phyloP scores from a whole-genome alignment of 2,329 filamentous ascomycete genomes.

The Decorospora gaudefroyi region DNA sequence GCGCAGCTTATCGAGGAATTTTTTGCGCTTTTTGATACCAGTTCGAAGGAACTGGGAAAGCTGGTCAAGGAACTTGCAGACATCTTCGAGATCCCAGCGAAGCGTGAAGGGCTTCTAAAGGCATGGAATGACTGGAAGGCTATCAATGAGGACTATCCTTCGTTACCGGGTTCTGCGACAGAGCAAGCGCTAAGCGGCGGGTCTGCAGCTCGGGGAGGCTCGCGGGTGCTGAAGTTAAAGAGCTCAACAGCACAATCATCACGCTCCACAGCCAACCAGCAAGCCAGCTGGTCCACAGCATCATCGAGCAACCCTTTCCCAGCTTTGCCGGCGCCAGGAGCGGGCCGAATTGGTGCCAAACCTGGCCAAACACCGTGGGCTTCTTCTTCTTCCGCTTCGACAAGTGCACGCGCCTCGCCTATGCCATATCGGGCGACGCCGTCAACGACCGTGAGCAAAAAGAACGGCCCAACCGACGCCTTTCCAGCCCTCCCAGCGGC shows the following conservation, averaged over 20 bases:
- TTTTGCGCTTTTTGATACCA: slow-evolving; percentile 83
- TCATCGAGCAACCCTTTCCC: slow-evolving; percentile 42
- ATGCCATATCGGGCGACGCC: slow-evolving; percentile 42
- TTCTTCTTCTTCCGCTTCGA: slow-evolving; percentile 35
- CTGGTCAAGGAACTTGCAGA: slow-evolving; percentile 90
- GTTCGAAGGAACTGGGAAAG: slow-evolving; percentile 80
- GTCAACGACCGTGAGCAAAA: slow-evolving; percentile 34
- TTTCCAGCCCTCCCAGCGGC: slow-evolving; percentile 85
- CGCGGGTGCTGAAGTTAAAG: slow-evolving; percentile 69
- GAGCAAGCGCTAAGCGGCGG: slow-evolving; percentile 48
- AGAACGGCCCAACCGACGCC: slow-evolving; percentile 56
- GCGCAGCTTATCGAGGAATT: slow-evolving; percentile 82
- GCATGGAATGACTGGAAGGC: slow-evolving; percentile 96
- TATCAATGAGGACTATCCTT: slow-evolving; percentile 94
- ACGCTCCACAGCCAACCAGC: slow-evolving; percentile 61
- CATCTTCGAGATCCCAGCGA: slow-evolving; percentile 81
- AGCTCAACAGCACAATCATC: slow-evolving; percentile 71
- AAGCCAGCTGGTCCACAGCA: slow-evolving; percentile 62
- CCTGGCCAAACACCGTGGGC: slow-evolving; percentile 47
- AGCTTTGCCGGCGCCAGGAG: slow-evolving; percentile 34
- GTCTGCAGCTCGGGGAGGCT: slow-evolving; percentile 58
- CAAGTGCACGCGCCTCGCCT: slow-evolving; percentile 45
- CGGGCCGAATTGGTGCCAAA: slow-evolving; percentile 41
- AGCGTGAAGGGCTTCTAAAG: slow-evolving; percentile 72
- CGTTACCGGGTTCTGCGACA: slow-evolving; percentile 69